Evolutionary conservation across 306 rosid genomes (phyloP).

Genomic region (Begonia loranthoides): DNA sequence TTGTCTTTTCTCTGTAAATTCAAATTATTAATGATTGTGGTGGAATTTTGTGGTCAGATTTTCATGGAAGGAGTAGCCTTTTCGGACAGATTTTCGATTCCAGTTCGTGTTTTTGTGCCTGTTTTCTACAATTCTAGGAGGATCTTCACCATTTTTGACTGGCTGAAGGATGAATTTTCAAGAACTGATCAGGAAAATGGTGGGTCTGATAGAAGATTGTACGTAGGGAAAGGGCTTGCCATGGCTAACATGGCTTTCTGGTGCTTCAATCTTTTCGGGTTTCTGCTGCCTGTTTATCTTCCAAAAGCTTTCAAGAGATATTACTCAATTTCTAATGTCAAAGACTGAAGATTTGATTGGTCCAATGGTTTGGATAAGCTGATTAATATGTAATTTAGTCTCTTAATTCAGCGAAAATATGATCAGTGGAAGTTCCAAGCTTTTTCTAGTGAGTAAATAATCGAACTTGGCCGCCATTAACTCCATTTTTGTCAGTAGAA

Average conservation of each 20-base stretch:
- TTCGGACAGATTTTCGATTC: conserved; percentile 37
- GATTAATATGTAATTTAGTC: too few species aligned
- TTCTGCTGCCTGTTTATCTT: conserved; percentile 78
- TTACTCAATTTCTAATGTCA: conserved; percentile 28
- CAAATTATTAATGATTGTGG: too few species aligned
- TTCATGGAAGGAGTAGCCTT: conserved; percentile 79
- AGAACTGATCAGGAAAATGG: conserved; percentile 23
- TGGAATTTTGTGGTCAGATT: conserved; percentile 39
- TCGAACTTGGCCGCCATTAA: too few species aligned
- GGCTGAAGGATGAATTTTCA: conserved; percentile 62
- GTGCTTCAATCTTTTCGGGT: conserved; percentile 86
- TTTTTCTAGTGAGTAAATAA: too few species aligned
- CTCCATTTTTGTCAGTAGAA: too few species aligned
- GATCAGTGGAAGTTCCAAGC: too few species aligned
- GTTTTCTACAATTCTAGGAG: conserved; percentile 61
- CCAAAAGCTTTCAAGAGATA: conserved; percentile 70
- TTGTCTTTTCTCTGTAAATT: too few species aligned
- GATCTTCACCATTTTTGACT: conserved; percentile 53
- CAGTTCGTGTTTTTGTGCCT: conserved; percentile 75
- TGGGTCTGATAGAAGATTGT: conserved; percentile 37
- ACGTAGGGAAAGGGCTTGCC: conserved; percentile 60
- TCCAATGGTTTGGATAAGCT: too few species aligned
- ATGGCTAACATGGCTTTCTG: conserved; percentile 76
- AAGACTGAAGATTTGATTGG: conserved; percentile 12
- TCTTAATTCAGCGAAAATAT: too few species aligned